A percentile compares a stretch with the other conserved stretches of the same genome.
Evolutionary conservation across 2,329 filamentous ascomycete genomes (phyloP).

Genomic region (Colletotrichum sp.): DNA sequence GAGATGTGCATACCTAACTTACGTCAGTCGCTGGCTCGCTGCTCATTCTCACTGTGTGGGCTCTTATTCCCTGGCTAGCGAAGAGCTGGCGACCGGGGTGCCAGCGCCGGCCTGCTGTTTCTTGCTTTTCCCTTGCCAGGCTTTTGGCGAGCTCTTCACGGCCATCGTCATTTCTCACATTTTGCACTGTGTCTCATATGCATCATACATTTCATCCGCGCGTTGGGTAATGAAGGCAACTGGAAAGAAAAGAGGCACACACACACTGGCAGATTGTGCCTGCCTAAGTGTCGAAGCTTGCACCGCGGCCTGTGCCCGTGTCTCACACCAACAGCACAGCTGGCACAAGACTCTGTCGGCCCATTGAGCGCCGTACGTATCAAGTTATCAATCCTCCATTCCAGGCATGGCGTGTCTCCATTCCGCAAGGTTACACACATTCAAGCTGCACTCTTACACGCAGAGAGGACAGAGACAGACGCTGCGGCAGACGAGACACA

Average conservation of each 20-base stretch:
- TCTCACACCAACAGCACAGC: slow-evolving; percentile 9
- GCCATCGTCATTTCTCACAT: slow-evolving; percentile 4
- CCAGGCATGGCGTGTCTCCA: slow-evolving; percentile 10
- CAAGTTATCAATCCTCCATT: slow-evolving; percentile 18
- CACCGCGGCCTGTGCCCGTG: slow-evolving; percentile 9
- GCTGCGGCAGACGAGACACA: background rate
- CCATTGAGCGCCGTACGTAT: slow-evolving; percentile 3
- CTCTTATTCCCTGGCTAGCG: background rate
- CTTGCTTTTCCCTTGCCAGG: slow-evolving; percentile 1
- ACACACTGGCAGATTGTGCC: background rate
- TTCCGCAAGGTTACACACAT: slow-evolving; percentile 19
- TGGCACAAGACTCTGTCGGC: slow-evolving; percentile 4
- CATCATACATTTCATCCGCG: background rate
- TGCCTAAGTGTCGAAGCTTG: background rate
- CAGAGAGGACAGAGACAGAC: background rate
- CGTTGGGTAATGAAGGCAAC: background rate
- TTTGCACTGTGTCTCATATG: slow-evolving; percentile 12
- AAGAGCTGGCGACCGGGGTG: background rate
- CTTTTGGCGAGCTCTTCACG: background rate
- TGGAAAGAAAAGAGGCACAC: background rate
- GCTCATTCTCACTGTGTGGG: background rate
- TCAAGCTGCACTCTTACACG: background rate
- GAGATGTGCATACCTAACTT: slow-evolving; percentile 14
- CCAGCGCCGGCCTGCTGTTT: background rate
- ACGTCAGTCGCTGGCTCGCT: slow-evolving; percentile 1